Base-by-base conservation (phyloP, 257 asterid genomes). In the Salvia splendens region DNA sequence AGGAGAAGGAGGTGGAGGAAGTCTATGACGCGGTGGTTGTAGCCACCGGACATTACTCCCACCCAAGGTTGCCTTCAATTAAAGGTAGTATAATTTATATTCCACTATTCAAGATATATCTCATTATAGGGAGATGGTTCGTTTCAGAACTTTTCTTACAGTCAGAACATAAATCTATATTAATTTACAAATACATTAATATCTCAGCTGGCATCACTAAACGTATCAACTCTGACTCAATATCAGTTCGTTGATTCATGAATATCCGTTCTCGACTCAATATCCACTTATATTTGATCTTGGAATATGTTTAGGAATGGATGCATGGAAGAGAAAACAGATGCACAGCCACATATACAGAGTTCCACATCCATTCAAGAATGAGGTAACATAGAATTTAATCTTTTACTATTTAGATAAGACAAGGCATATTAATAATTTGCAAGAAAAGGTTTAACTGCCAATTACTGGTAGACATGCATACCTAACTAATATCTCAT, bases 31-130 rank as follows among this genome's bases (percentile, higher is more conserved):
- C 95, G 8, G 93, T 89, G 77, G 93, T 92, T 48, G 96, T 89
- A 0, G 96, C 97, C 85, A 77, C 87, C 12, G 98, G 98, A 16
- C 98, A 92, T 65, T 89, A 92, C 72, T 85, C 96, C 36, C 84
- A 84, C 16, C 97, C 97, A 5, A 61, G 85, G 74, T 45, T 89
- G 81, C 97, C 98, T n/a, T 71, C 30, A 35, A 87, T 92, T 12
- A 78, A 76, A 81, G 98, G 98, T 89, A 73, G 98, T 89, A 73
- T 28, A 15, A 3, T 47, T 14, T n/a, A 45, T 35, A 59, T 45
- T 41, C 41, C 33, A 32, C 2, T 24, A 24, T 52, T 49, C n/a
- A 56, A 53, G 51, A 4, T 24, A 24, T 53, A 62, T 48, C 41
- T 6, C 57, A 14, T 38, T 47, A 10, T 14, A 41, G 1, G 1